Base-by-base conservation (phyloP, 2,329 filamentous ascomycete species). In the Alternaria solani region DNA sequence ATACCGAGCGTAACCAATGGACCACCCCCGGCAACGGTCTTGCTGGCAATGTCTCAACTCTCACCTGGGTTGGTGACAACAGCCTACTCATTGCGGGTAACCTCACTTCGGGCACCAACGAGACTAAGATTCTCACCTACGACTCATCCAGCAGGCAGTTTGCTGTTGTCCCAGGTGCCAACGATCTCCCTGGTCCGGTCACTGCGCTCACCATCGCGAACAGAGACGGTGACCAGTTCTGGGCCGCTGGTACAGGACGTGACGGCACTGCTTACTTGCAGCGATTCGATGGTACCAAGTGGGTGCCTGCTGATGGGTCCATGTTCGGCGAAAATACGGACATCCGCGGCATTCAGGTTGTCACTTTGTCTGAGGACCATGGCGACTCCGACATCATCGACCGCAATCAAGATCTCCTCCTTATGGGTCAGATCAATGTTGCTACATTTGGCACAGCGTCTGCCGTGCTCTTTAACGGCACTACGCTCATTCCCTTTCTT, bases 381-480 rank as follows among this genome's bases (percentile, higher is more conserved):
- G 86, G 82, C 36, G 79, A 83, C 14, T 88, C 86, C 2, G 79
- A 86, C 38, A 81, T 93, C 7, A 80, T 99, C 16, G 84, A 88
- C 52, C 79, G 85, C 18, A 83, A 88, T 63, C 88, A 95, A 75
- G 85, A 88, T 4, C 86, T 99, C 36, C 86, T 99, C 79, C 82
- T 98, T 51, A 92, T 92, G n/a, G 95, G 95, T 39, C 87, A 90
- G 54, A 87, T 99, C 67, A 85, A 88, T 65, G 84, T 98, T 18
- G 87, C 90, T 0, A 81, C 82, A 49, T 93, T 93, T 74, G 94
- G 94, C 59, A 89, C 89, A 58, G 92, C 91, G 6, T 96, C 94
- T 14, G 93, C 92, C 8, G 94, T 89, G 7, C 82, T 97, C 28
- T 99, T 91, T 82, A 92, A 98, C 73, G 95, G 95, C 70, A 92